Conservation (phyloP, 148 eudicot species). For the Persicaria tinctoria region DNA sequence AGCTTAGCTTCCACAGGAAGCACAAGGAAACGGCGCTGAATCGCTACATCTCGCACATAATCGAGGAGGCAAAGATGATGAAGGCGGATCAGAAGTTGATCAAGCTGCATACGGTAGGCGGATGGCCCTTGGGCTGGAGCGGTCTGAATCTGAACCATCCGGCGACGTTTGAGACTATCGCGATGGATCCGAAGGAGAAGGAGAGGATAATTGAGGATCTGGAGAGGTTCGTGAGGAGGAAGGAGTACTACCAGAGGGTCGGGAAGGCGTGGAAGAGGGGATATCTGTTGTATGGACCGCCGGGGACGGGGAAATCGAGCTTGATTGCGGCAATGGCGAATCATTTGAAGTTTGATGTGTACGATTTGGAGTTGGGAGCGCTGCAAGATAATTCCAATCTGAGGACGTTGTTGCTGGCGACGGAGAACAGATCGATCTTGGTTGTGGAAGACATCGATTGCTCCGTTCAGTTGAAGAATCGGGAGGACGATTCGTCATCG, state of each 20-base stretch:
- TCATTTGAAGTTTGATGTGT: slow-evolving; percentile 23
- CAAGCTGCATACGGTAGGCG: slow-evolving; percentile 14
- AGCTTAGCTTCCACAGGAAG: slow-evolving; percentile 20
- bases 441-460: slow-evolving; percentile 44
- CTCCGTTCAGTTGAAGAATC: slow-evolving; percentile 22
- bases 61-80: slow-evolving; percentile 16
- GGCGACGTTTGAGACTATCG: slow-evolving; percentile 10
- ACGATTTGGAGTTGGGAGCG: slow-evolving; percentile 33
- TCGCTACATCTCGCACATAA: slow-evolving; percentile 22
- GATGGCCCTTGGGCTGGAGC: neutral
- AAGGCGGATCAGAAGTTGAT: slow-evolving; percentile 22
- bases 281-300: slow-evolving; percentile 15
- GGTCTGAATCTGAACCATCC: slow-evolving; percentile 10
- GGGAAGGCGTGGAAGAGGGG: slow-evolving; percentile 15
- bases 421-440: slow-evolving; percentile 27
- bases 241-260: slow-evolving; percentile 13
- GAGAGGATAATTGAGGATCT: neutral
- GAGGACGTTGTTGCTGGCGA: slow-evolving; percentile 26
- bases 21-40: slow-evolving; percentile 21
- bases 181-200: slow-evolving; percentile 7
- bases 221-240: slow-evolving; percentile 15
- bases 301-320: slow-evolving; percentile 26
- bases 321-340: slow-evolving; percentile 31
- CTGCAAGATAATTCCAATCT: slow-evolving; percentile 23
- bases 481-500: slow-evolving; percentile 9